phyloP scores from a whole-genome alignment of 163 green algal genomes.

The Trebouxiophyceae sp. region DNA sequence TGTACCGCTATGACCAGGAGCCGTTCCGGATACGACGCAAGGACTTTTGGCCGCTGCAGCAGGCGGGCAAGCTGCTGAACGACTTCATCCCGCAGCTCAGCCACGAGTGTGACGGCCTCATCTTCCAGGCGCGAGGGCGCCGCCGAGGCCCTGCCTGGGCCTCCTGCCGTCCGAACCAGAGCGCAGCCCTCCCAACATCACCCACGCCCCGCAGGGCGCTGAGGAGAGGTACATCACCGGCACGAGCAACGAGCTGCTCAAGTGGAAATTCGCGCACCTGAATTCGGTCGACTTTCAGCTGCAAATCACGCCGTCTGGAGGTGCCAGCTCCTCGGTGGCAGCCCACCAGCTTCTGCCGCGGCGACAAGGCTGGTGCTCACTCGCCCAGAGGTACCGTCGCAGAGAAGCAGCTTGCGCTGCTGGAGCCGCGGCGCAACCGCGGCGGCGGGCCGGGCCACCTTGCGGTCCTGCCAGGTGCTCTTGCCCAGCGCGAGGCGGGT shows the following conservation, averaged over 20 bases:
- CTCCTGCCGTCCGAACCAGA: no score
- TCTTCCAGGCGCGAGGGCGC: no score
- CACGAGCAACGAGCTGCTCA: conserved; percentile 86
- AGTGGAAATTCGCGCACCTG: conserved; percentile 95
- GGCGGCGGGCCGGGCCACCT: not conserved
- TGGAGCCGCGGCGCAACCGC: conserved; percentile 4
- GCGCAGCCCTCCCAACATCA: not conserved
- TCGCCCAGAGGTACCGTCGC: not conserved
- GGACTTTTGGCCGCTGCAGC: conserved; percentile 80
- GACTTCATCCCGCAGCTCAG: conserved; percentile 71
- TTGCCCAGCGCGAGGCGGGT: no score
- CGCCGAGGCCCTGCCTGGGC: no score
- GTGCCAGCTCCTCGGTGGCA: not conserved
- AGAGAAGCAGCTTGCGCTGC: conserved; percentile 5
- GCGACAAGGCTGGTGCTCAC: no score
- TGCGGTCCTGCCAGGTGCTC: conserved; percentile 5
- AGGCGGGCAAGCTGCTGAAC: conserved; percentile 53
- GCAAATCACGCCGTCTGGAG: not conserved
- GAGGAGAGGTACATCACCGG: conserved; percentile 71
- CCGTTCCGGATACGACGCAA: conserved; percentile 76
- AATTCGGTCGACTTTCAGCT: conserved; percentile 96
- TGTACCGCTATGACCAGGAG: conserved; percentile 41
- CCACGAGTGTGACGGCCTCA: conserved; percentile 94
- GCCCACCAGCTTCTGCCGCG: no score
- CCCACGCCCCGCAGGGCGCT: conserved; percentile 39